Percentiles rank a stretch among this genome's conserved stretches.
Evolutionary conservation across 345 rosid genomes (phyloP).

Genomic region (Salix caprea): DNA sequence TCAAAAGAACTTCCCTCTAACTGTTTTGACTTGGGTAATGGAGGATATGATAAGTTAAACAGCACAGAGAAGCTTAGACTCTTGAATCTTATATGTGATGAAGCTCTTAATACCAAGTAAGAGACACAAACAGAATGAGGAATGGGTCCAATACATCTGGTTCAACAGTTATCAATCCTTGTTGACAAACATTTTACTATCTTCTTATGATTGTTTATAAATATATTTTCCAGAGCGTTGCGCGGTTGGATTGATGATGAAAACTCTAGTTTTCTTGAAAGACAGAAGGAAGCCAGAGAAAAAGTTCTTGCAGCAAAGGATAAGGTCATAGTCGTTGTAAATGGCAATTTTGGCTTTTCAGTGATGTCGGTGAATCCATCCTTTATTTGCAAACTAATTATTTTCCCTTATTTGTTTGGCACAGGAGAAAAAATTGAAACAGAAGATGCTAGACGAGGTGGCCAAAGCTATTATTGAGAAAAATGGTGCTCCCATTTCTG

Average conservation of each 20-base stretch:
- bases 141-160: not conserved
- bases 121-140: conserved; percentile 18
- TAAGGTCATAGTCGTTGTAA: conserved; percentile 39
- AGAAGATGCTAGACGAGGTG: conserved; percentile 50
- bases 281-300: conserved; percentile 48
- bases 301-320: conserved; percentile 49
- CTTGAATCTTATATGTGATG: conserved; percentile 64
- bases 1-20: conserved; percentile 33
- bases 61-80: conserved; percentile 45
- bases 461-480: conserved; percentile 48
- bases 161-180: not conserved
- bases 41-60: conserved; percentile 39
- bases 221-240: conserved; percentile 35
- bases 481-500: conserved; percentile 41
- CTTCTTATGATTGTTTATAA: not conserved
- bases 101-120: conserved; percentile 56
- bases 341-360: not conserved
- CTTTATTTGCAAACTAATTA: not conserved
- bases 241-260: conserved; percentile 60
- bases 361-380: not conserved
- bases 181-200: not conserved
- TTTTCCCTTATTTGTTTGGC: not conserved
- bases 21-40: conserved; percentile 34
- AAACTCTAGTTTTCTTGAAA: conserved; percentile 34
- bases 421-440: conserved; percentile 59